Evolutionary conservation across 192 early-diverging fungal genomes (phyloP), one percentile per base, ranked within the genome.

Genomic region (Dispira parvispora): DNA sequence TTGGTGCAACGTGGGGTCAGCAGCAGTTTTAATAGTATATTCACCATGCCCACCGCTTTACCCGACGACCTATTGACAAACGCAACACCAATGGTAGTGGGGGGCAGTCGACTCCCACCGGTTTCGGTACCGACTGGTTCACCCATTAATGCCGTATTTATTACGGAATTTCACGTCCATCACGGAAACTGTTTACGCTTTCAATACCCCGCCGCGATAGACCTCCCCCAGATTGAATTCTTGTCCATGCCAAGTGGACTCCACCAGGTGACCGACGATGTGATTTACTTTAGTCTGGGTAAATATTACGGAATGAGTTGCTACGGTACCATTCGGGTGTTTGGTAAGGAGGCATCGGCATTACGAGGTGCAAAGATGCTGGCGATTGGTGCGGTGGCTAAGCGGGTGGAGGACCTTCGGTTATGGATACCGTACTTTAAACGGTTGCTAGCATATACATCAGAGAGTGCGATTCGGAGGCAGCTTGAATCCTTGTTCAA

Each of bases 401-500:
- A 21, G 10, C 47, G 47, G 10, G 47, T 21, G 2, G 47, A 50
- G 23, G 47, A 50, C 47, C 47, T 50, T 20, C 2, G 47, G 47
- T 21, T 20, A 16, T 50, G 47, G 47, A 50, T 50, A 20, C 47
- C 47, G 18, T 21, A 50, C 10, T 50, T 50, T 21, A 50, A 50
- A 10, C 47, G 47, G 47, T 21, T 50, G 47, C 47, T 50, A 16
- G 23, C 18, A 21, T 50, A 50, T 3, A 21, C 23, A 50, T 21
- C 23, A 20, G 47, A 50, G 5, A 50, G 47, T 6, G 47, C 23
- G 10, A 50, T 50, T 16, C 47, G 18, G 18, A 16, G 47, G 5
- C 47, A 50, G 23, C 47, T 50, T 10, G 47, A 50, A 21, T 16
- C 47, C 47, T 50, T 50, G 47, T 50, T 50, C 47, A 50, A 16